Evolutionary conservation across 805 yeast species (phyloP).

Genomic region (Saccharomycopsis javanensis): DNA sequence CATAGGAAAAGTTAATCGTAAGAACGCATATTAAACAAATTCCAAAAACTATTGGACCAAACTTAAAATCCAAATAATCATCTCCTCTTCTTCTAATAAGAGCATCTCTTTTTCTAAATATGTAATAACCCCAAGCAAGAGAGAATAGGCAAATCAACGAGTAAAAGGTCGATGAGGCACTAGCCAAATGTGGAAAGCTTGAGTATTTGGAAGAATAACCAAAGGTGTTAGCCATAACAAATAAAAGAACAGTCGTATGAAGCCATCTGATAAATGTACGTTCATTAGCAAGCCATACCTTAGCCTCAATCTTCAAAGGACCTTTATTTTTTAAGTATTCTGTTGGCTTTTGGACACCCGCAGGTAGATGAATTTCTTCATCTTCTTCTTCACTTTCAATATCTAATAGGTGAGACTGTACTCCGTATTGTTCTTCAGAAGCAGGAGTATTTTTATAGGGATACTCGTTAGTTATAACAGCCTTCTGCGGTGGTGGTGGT

Average conservation of each 20-base stretch:
- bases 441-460: neutral
- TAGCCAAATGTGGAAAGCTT: constrained; percentile 54
- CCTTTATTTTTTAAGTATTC: constrained; percentile 78
- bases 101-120: constrained; percentile 60
- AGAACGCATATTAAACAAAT: constrained; percentile 57
- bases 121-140: constrained; percentile 82
- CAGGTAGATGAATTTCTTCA: constrained; percentile 76
- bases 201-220: constrained; percentile 67
- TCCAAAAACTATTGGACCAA: constrained; percentile 81
- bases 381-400: constrained; percentile 87
- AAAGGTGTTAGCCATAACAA: constrained; percentile 76
- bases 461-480: constrained; percentile 2
- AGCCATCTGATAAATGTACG: constrained; percentile 96
- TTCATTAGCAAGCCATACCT: constrained; percentile 97
- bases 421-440: constrained; percentile 4
- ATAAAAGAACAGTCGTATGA: constrained; percentile 74
- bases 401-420: constrained; percentile 30
- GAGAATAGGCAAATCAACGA: constrained; percentile 74
- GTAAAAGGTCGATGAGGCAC: constrained; percentile 63
- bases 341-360: constrained; percentile 80
- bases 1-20: constrained; percentile 60
- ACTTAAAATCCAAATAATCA: constrained; percentile 76
- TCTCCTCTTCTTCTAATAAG: constrained; percentile 77
- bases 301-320: constrained; percentile 89
- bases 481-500: neutral